Conservation (phyloP, 495 filamentous ascomycete species). For the Peziza echinospora region DNA sequence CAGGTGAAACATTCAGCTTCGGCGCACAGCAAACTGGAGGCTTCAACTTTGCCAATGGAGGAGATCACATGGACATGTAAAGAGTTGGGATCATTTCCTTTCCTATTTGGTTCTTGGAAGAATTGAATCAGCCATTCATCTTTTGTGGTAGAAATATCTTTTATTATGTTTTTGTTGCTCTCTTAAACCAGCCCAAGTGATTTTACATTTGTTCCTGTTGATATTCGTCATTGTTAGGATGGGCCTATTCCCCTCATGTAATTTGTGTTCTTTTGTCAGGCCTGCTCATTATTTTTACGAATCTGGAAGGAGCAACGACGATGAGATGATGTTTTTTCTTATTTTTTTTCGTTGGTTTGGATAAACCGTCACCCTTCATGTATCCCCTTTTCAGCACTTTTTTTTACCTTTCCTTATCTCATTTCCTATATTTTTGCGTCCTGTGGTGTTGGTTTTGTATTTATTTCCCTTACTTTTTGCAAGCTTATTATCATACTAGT, state of each 20-base stretch:
- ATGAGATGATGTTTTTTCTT: no score
- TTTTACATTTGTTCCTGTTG: no score
- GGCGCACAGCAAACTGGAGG: slow-evolving; percentile 50
- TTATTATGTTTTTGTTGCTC: no score
- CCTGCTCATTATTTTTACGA: neutral
- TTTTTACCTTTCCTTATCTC: neutral
- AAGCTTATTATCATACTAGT: no score
- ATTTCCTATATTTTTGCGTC: neutral
- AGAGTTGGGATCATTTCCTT: no score
- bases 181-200: no score
- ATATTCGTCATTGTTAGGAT: neutral
- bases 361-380: neutral
- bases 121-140: no score
- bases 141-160: no score
- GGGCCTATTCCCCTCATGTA: neutral
- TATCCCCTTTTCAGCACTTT: neutral
- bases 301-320: no score
- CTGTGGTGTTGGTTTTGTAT: neutral
- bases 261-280: neutral
- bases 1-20: slow-evolving; percentile 64
- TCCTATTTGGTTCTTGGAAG: slow-evolving; percentile 1
- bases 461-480: no score
- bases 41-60: slow-evolving; percentile 83
- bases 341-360: no score
- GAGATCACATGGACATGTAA: slow-evolving; percentile 98